Evolutionary conservation across 2,329 filamentous ascomycete species (phyloP).

Genomic region (Neofusicoccum laricinum): DNA sequence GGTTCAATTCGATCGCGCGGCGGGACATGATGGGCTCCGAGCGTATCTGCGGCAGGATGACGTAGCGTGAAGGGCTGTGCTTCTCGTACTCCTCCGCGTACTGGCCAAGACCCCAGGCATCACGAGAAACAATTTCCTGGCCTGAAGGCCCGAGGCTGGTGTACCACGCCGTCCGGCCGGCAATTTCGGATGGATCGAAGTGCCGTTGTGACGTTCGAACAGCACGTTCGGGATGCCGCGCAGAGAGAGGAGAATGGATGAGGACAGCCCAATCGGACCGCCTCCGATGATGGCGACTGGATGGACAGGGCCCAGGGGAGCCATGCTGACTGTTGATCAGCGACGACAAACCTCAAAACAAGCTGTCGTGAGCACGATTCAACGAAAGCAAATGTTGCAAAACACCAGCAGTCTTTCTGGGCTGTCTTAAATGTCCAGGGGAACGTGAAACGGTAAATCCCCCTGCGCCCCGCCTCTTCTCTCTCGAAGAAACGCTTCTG

Average conservation of each 20-base stretch:
- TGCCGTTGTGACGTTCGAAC: constrained; percentile 31
- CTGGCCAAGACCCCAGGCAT: background rate
- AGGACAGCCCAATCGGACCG: constrained; percentile 25
- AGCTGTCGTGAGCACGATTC: too few species aligned
- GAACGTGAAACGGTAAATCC: background rate
- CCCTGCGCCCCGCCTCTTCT: background rate
- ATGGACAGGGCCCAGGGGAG: background rate
- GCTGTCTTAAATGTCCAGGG: background rate
- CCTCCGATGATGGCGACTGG: constrained; percentile 25
- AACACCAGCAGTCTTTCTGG: background rate
- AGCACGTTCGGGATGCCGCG: constrained; percentile 27
- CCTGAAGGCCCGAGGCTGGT: constrained; percentile 24
- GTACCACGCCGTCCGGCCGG: constrained; percentile 30
- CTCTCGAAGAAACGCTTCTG: background rate
- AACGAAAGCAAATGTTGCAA: background rate
- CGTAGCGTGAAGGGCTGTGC: constrained; percentile 28
- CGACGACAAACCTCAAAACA: background rate
- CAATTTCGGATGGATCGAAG: constrained; percentile 32
- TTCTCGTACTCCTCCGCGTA: constrained; percentile 1
- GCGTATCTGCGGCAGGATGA: constrained; percentile 34
- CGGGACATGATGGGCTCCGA: constrained; percentile 31
- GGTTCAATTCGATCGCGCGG: constrained; percentile 30
- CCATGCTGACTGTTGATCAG: background rate
- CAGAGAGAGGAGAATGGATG: constrained; percentile 31
- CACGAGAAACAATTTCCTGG: constrained; percentile 23